Conservation (phyloP, 768 basidiomycete genomes). For the Mycena capillaripes region DNA sequence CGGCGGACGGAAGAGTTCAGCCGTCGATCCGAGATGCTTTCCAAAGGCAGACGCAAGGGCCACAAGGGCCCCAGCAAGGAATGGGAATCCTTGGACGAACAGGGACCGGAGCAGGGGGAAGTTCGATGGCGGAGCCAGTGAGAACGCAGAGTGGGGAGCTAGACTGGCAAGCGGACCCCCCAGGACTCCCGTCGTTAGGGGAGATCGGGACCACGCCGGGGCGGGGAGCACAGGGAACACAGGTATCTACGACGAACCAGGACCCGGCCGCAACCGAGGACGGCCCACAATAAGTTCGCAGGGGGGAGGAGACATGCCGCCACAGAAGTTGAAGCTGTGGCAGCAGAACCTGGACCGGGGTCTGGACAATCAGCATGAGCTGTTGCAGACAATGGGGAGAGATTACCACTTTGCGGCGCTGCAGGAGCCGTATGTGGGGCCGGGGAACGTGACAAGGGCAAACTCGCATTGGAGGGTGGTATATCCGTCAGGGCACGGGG, state of each 20-base stretch:
- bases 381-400: neutral
- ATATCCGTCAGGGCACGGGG: neutral
- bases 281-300: neutral
- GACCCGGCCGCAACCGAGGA: conserved; percentile 12
- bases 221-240: no score
- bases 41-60: neutral
- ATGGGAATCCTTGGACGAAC: no score
- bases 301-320: neutral
- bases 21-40: neutral
- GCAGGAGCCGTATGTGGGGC: conserved; percentile 3
- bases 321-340: neutral
- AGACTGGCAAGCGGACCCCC: no score
- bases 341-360: conserved; percentile 2
- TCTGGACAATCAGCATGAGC: conserved; percentile 8
- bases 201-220: no score
- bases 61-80: no score
- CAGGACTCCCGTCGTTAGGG: no score
- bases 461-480: neutral
- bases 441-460: neutral
- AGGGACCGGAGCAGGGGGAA: no score
- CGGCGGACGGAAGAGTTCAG: no score
- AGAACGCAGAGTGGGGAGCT: no score
- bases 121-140: no score
- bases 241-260: neutral
- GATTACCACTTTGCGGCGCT: neutral